Evolutionary conservation across 768 basidiomycete genomes (phyloP).

Genomic region (Tephrocybe sp.): DNA sequence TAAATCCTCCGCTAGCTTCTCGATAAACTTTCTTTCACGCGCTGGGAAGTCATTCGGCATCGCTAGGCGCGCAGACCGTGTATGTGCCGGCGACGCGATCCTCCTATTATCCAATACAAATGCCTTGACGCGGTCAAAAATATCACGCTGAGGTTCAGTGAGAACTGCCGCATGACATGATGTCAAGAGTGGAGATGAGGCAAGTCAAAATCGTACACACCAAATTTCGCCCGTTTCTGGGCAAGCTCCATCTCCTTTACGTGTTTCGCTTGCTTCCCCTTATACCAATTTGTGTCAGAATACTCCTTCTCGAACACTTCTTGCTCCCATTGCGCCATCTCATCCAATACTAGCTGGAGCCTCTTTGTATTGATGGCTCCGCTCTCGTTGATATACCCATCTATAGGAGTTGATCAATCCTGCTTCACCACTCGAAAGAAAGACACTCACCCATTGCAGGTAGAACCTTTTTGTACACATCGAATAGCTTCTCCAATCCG

Average conservation of each 20-base stretch:
- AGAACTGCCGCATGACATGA: slow-evolving; percentile 45
- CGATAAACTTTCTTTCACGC: slow-evolving; percentile 77
- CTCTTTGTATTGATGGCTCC: slow-evolving; percentile 79
- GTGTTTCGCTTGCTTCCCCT: slow-evolving; percentile 85
- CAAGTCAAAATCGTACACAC: slow-evolving; percentile 40
- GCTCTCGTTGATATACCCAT: slow-evolving; percentile 90
- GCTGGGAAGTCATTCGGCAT: slow-evolving; percentile 81
- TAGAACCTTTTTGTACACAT: slow-evolving; percentile 91
- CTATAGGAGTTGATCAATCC: slow-evolving; percentile 33
- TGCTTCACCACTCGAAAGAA: neutral
- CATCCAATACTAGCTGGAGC: slow-evolving; percentile 82
- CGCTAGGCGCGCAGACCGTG: slow-evolving; percentile 44
- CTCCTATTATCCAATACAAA: slow-evolving; percentile 59
- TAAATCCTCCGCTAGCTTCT: slow-evolving; percentile 70
- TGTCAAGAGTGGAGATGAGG: neutral
- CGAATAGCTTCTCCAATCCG: slow-evolving; percentile 88
- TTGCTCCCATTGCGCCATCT: slow-evolving; percentile 84
- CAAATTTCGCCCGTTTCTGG: slow-evolving; percentile 56
- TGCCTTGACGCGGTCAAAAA: slow-evolving; percentile 74
- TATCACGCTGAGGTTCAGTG: slow-evolving; percentile 67
- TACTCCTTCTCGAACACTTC: slow-evolving; percentile 92
- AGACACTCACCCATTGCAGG: slow-evolving; percentile 60
- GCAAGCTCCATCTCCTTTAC: slow-evolving; percentile 62
- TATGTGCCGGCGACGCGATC: slow-evolving; percentile 29
- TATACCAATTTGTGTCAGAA: slow-evolving; percentile 88